Evolutionary conservation across 2,329 filamentous ascomycete genomes (phyloP).

Genomic region (Dothideomycetidae sp.): DNA sequence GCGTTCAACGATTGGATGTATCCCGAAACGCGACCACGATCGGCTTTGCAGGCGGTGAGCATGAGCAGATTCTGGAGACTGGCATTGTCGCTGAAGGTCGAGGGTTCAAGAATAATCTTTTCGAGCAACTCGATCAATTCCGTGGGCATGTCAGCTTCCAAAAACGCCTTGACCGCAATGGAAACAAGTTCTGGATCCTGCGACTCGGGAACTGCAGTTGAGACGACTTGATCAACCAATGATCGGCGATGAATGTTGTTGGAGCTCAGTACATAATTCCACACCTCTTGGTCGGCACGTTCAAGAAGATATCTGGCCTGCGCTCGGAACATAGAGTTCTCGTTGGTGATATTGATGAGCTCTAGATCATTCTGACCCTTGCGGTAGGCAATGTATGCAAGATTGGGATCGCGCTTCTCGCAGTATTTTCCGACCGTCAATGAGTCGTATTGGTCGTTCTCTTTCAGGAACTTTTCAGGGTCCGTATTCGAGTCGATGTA

Average conservation of each 20-base stretch:
- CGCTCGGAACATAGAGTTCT: slow-evolving; percentile 99
- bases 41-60: slow-evolving; percentile 91
- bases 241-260: slow-evolving; percentile 94
- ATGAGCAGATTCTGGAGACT: slow-evolving; percentile 93
- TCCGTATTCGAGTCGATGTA: slow-evolving; percentile 99
- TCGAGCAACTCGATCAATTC: slow-evolving; percentile 96
- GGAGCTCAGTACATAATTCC: slow-evolving; percentile 84
- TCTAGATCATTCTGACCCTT: slow-evolving; percentile 97
- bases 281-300: slow-evolving; percentile 77
- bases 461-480: slow-evolving; percentile 91
- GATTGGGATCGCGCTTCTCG: slow-evolving; percentile 92
- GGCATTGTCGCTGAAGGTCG: slow-evolving; percentile 92
- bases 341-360: slow-evolving; percentile 93
- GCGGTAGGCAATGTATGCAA: slow-evolving; percentile 85
- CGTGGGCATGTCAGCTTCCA: slow-evolving; percentile 75
- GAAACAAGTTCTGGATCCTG: slow-evolving; percentile 90
- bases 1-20: slow-evolving; percentile 86
- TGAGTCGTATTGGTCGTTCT: slow-evolving; percentile 94
- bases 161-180: slow-evolving; percentile 82
- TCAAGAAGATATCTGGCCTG: slow-evolving; percentile 91
- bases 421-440: slow-evolving; percentile 92
- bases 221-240: slow-evolving; percentile 88
- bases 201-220: slow-evolving; percentile 85
- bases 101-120: slow-evolving; percentile 99
- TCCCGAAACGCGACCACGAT: slow-evolving; percentile 86